Conservation (phyloP, 257 asterid genomes). For the Rauvolfia tetraphylla region DNA sequence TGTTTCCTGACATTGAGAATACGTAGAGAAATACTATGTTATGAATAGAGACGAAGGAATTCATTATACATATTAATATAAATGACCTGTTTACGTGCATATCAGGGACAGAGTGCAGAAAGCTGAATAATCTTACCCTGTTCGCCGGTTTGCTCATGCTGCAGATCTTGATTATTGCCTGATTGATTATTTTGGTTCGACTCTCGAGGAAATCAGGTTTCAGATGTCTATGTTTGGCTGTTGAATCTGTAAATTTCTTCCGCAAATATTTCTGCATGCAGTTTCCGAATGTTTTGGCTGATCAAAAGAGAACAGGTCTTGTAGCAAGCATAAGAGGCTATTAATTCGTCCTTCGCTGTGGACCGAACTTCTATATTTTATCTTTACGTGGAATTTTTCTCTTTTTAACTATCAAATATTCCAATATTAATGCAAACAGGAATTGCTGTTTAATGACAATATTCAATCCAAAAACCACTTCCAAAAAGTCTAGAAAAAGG, state of each 20-base stretch:
- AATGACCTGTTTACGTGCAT: not conserved
- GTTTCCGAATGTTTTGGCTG: conserved; percentile 2
- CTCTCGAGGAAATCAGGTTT: not conserved
- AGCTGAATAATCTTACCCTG: conserved; percentile 27
- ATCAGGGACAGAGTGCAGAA: not conserved
- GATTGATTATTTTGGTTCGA: not conserved
- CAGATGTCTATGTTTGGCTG: not conserved
- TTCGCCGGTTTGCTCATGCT: conserved; percentile 35
- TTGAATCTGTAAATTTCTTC: not conserved
- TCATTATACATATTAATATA: not conserved
- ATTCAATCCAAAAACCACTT: not conserved
- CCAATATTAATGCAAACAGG: not conserved
- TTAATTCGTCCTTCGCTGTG: not conserved
- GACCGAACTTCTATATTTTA: too few relatives aligned
- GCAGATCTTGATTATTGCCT: conserved; percentile 1
- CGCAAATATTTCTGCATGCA: not conserved
- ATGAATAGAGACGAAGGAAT: not conserved
- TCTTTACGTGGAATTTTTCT: not conserved
- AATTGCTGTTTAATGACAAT: not conserved
- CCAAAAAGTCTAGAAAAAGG: too few relatives aligned
- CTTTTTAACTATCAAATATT: not conserved
- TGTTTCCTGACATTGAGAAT: conserved; percentile 22
- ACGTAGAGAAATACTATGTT: not conserved
- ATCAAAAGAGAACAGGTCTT: not conserved
- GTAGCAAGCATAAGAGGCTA: conserved; percentile 1